Base-by-base conservation (phyloP, 257 asterid species). In the Striga asiatica region DNA sequence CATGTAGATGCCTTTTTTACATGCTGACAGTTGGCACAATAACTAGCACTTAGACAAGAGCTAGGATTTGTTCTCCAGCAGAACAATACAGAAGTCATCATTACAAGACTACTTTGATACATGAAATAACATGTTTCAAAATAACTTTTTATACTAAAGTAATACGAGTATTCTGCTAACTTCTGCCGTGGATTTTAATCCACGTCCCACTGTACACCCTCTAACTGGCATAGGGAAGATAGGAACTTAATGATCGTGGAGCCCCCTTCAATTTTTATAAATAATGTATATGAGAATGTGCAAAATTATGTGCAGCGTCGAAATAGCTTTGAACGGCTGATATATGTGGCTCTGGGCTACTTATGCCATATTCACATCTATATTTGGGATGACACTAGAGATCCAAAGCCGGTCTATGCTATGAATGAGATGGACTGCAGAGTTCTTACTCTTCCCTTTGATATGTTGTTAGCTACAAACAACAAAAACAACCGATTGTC, bases 381-480 rank as follows among this genome's bases (percentile, higher is more conserved):
- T 45, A 14, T 50, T 35, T 17, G 55, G 25, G 32, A 17, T 35
- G 13, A 52, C 34, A 31, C 25, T 35, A 35, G 2, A 17, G 49
- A 58, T 41, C 37, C 59, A 37, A 17, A 42, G 12, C 10, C 17
- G 35, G 58, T 57, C 13, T 25, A 20, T 21, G 43, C 37, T 27
- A 46, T 11, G 13, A 46, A 32, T 11, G 25, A 64, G 3, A 61
- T 14, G 24, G 45, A 61, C 20, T 41, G n/a, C n/a, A n/a, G n/a
- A n/a, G n/a, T n/a, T n/a, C n/a, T n/a, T 47, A 34, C 12, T 35
- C 28, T 64, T 61, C 57, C 54, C 46, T 35, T 19, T 9, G 22
- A 16, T 48, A 48, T 27, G 47, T 28, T 35, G 42, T 22, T 32
- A 28, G 55, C 34, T 50, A 49, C 49, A 8, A 37, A 37, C 2